Base-by-base conservation (phyloP, 2,329 filamentous ascomycete genomes). In the Berkeleyomyces rouxiae region DNA sequence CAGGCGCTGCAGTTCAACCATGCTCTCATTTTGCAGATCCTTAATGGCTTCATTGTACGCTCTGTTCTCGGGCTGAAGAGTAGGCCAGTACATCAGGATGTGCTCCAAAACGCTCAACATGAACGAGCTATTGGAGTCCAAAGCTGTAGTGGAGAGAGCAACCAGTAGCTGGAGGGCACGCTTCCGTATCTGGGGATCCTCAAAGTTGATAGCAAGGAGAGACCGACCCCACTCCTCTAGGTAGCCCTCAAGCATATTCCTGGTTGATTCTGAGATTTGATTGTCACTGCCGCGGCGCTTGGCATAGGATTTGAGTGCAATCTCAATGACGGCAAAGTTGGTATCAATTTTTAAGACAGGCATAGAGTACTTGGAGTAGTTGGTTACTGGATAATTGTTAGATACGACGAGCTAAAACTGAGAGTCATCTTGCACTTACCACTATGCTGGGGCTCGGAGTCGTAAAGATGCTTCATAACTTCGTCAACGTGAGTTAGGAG, bases 51-150 rank as follows among this genome's bases (percentile, higher is more conserved):
- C 93, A 11, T 88, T 90, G 72, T 91, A 96, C 2, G 83, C 77
- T 47, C 81, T 79, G 68, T 87, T 82, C 53, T 86, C 82, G 2
- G 86, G 84, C 62, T 88, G 81, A 51, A 88, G 82, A 3, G 81
- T 77, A n/a, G 89, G 83, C 74, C 87, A 86, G 42, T 88, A 90
- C 69, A 92, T 84, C 44, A 99, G 79, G 66, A 96, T 90, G 71
- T 96, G 88, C 70, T 96, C 90, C 3, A 97, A 79, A 31, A 96
- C 88, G 70, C 88, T 90, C 23, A 96, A 79, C 73, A 95, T 93
- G 72, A 96, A 92, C 43, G 79, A 80, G 4, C 86, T 81, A 62
- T 89, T 87, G 67, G 85, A 85, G 70, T 90, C 84, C 5, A 96
- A 77, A 2, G 87, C 88, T 39, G 84, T 86, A 0, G 88, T 90